These are phyloP conservation scores for Rhododendron henanense DNA, from an alignment of 148 eudicot genomes.

Conservation along the genomic window DNA sequence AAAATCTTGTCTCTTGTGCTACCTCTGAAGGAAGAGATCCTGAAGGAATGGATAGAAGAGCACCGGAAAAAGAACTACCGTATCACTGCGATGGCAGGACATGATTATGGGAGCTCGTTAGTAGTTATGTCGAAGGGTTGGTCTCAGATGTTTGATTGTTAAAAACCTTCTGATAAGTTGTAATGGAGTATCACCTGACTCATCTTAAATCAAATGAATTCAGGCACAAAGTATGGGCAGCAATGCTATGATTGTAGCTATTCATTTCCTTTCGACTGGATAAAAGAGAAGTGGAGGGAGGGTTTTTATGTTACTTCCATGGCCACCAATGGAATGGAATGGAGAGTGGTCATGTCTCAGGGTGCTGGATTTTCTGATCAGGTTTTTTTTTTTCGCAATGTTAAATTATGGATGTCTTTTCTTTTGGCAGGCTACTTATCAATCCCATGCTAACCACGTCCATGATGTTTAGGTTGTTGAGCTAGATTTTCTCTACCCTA, in stretches of 20 bases:
- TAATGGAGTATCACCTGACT: neutral
- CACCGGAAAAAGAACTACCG: constrained; percentile 68
- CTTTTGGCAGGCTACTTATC: neutral
- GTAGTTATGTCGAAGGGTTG: constrained; percentile 81
- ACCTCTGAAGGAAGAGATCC: constrained; percentile 33
- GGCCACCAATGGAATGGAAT: constrained; percentile 67
- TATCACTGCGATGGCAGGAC: constrained; percentile 66
- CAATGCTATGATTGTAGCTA: constrained; percentile 78
- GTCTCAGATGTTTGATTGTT: constrained; percentile 3
- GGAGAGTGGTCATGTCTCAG: constrained; percentile 77
- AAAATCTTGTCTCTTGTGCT: neutral
- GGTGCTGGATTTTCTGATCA: constrained; percentile 57
- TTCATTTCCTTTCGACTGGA: constrained; percentile 76
- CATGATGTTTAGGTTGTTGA: neutral
- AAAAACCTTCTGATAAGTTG: neutral
- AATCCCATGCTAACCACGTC: neutral
- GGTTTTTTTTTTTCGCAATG: constrained; percentile 19
- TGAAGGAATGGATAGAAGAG: constrained; percentile 55
- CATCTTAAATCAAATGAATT: neutral
- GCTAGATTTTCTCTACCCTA: neutral
- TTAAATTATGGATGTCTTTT: neutral
- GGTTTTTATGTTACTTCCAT: constrained; percentile 40
- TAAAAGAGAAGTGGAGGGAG: constrained; percentile 66
- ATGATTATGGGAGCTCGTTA: constrained; percentile 54
- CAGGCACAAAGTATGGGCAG: constrained; percentile 58